phyloP scores from a whole-genome alignment of 495 filamentous ascomycete genomes.

The Hyaloscypha bicolor region DNA sequence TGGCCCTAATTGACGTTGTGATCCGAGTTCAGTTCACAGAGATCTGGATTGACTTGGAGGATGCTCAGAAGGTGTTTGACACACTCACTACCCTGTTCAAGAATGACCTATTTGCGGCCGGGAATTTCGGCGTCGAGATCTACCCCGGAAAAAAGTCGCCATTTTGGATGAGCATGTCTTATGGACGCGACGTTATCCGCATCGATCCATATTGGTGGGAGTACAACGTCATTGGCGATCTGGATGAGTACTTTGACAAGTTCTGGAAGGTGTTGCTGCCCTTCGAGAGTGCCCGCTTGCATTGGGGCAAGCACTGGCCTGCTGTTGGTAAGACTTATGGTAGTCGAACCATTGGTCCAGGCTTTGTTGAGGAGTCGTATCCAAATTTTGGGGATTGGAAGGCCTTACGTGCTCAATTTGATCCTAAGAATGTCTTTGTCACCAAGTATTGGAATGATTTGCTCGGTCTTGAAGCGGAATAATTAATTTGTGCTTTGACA shows the following conservation, averaged over 20 bases:
- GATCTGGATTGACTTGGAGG: conserved; percentile 12
- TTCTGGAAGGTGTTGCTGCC: conserved; percentile 10
- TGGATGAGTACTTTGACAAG: conserved; percentile 8
- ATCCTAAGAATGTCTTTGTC: no score
- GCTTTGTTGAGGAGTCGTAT: conserved; percentile 10
- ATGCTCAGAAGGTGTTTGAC: conserved; percentile 13
- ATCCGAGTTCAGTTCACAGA: conserved; percentile 12
- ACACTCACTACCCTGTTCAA: conserved; percentile 11
- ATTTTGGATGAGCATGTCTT: conserved; percentile 15
- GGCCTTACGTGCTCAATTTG: conserved; percentile 6
- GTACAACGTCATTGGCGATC: conserved; percentile 9
- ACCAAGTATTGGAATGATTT: no score
- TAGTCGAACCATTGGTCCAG: conserved; percentile 10
- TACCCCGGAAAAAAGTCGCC: conserved; percentile 13
- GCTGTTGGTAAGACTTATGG: conserved; percentile 10
- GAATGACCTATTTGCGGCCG: conserved; percentile 4
- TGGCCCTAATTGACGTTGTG: conserved; percentile 7
- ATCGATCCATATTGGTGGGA: conserved; percentile 15
- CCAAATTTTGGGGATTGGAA: conserved; percentile 6
- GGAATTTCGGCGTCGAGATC: conserved; percentile 14
- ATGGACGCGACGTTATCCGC: conserved; percentile 13
- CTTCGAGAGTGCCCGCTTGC: conserved; percentile 10
- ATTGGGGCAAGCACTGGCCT: conserved; percentile 10
- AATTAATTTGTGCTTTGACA: no score
- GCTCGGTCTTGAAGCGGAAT: no score